Evolutionary conservation across 805 yeast genomes (phyloP).

Genomic region (Phaffomyces thermotolerans): DNA sequence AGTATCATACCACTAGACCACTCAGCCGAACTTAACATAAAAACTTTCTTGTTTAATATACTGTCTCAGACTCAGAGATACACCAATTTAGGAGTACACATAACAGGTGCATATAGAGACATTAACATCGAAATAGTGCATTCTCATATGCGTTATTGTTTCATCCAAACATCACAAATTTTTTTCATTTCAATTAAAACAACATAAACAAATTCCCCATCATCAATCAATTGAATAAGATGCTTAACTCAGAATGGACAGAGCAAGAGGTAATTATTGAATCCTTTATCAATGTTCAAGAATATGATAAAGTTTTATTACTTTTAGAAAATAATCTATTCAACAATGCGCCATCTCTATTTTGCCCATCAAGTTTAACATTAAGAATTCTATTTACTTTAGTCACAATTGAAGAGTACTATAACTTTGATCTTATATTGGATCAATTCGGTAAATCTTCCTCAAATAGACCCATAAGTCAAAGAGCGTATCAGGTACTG

Average conservation of each 20-base stretch:
- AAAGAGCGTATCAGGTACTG: slow-evolving; percentile 29
- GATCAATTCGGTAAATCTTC: slow-evolving; percentile 21
- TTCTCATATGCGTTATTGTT: too few species aligned
- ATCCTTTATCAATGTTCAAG: slow-evolving; percentile 21
- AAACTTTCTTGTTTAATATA: too few species aligned
- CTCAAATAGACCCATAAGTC: slow-evolving; percentile 24
- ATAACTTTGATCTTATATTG: slow-evolving; percentile 16
- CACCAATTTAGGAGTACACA: too few species aligned
- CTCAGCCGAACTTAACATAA: too few species aligned
- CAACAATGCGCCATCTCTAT: slow-evolving; percentile 18
- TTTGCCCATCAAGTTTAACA: slow-evolving; percentile 28
- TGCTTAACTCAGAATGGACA: neutral
- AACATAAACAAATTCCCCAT: too few species aligned
- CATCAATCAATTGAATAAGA: neutral
- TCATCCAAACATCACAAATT: too few species aligned
- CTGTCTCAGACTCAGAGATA: too few species aligned
- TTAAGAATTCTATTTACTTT: slow-evolving; percentile 30
- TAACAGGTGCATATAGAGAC: too few species aligned
- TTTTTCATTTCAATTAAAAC: too few species aligned
- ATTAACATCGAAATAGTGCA: too few species aligned
- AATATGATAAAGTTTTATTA: slow-evolving; percentile 30
- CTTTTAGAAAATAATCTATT: slow-evolving; percentile 26
- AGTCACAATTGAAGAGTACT: slow-evolving; percentile 26
- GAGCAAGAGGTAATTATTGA: slow-evolving; percentile 14
- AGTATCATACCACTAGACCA: slow-evolving; percentile 23